These are phyloP conservation scores for Aspergillus floridensis DNA, from an alignment of 2,329 filamentous ascomycete species.

Conservation along the genomic window DNA sequence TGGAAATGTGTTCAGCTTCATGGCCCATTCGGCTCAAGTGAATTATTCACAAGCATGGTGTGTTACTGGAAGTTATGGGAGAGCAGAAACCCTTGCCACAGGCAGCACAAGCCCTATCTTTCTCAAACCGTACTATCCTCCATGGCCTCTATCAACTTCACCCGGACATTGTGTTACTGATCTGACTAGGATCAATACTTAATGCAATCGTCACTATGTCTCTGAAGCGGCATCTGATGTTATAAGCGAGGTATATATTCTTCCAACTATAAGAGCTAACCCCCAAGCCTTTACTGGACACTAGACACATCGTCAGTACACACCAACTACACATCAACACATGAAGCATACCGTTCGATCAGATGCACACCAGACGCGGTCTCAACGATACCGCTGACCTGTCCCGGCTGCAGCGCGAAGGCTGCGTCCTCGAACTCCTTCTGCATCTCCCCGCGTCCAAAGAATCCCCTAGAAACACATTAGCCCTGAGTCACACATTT, in stretches of 20 bases:
- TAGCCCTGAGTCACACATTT: constrained; percentile 13
- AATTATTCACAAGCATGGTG: too few species aligned
- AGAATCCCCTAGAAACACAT: constrained; percentile 65
- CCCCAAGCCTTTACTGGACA: constrained; percentile 20
- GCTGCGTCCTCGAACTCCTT: constrained; percentile 97
- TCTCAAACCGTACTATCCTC: too few species aligned
- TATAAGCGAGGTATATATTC: constrained; percentile 13
- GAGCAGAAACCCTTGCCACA: too few species aligned
- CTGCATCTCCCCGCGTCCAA: constrained; percentile 94
- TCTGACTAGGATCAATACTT: neutral
- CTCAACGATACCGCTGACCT: constrained; percentile 84
- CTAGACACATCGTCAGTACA: constrained; percentile 12
- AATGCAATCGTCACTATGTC: neutral
- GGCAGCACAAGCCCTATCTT: too few species aligned
- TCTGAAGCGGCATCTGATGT: neutral
- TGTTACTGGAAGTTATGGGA: too few species aligned
- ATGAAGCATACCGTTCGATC: constrained; percentile 74
- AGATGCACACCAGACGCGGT: constrained; percentile 92
- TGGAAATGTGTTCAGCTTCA: too few species aligned
- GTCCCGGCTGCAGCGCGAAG: constrained; percentile 80
- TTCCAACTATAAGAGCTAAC: neutral
- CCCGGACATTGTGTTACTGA: too few species aligned
- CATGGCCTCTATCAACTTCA: too few species aligned
- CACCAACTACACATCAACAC: neutral
- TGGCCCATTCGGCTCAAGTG: too few species aligned